phyloP scores from a whole-genome alignment of 106 monocot species.

The Acanthochlamys bracteata region DNA sequence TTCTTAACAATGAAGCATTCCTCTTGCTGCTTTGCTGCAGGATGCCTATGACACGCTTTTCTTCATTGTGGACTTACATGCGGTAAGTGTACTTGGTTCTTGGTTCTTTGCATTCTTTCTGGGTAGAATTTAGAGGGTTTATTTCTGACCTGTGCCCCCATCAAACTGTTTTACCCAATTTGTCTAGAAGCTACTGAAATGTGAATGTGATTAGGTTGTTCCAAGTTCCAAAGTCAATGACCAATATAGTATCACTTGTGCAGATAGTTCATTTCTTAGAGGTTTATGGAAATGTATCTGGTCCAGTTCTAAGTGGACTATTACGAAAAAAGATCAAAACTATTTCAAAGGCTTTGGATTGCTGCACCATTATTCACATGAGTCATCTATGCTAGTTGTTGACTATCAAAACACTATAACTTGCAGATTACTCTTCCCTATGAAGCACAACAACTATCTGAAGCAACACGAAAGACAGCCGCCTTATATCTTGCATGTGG shows the following conservation, averaged over 20 bases:
- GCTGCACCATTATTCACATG: background rate
- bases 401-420: background rate
- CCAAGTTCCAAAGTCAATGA: too few relatives aligned
- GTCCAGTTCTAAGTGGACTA: too few relatives aligned
- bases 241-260: too few relatives aligned
- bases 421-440: slow-evolving; percentile 80
- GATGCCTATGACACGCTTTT: slow-evolving; percentile 84
- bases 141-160: too few relatives aligned
- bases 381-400: background rate
- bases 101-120: too few relatives aligned
- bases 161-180: too few relatives aligned
- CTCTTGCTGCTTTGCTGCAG: slow-evolving; percentile 33
- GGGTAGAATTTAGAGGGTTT: too few relatives aligned
- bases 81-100: slow-evolving; percentile 31
- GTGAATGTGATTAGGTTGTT: too few relatives aligned
- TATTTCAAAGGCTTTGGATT: background rate
- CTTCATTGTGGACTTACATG: slow-evolving; percentile 96
- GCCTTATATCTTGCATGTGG: slow-evolving; percentile 97
- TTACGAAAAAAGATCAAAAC: too few relatives aligned
- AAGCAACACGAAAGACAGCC: slow-evolving; percentile 85
- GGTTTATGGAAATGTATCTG: too few relatives aligned
- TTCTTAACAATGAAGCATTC: background rate
- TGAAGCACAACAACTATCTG: slow-evolving; percentile 49
- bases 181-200: too few relatives aligned
- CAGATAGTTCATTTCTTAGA: too few relatives aligned